Conservation (phyloP, 352 stramenopile genomes). For the Globisporangium cylindrosporum region DNA sequence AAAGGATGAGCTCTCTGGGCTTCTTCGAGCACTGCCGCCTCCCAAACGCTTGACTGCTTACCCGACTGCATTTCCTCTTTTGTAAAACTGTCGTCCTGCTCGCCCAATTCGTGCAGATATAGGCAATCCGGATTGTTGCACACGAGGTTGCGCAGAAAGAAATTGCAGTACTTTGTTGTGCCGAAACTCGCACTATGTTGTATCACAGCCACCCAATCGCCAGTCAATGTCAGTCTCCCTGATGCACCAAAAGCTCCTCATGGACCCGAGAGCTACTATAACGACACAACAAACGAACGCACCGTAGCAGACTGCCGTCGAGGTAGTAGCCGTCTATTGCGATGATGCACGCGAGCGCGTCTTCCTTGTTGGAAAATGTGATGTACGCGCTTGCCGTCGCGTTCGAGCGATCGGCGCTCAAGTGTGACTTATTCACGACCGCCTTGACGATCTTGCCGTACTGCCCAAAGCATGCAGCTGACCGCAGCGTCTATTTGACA, state of each 20-base stretch:
- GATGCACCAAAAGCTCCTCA: not conserved
- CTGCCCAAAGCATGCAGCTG: conserved; percentile 89
- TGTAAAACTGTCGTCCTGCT: conserved; percentile 92
- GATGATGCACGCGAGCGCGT: conserved; percentile 89
- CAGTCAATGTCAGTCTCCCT: not conserved
- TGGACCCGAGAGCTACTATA: conserved; percentile 7
- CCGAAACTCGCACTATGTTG: conserved; percentile 85
- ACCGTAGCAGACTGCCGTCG: conserved; percentile 76
- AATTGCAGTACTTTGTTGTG: conserved; percentile 96
- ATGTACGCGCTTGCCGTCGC: conserved; percentile 91
- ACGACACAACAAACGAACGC: not conserved
- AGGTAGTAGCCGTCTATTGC: conserved; percentile 90
- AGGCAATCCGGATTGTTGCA: conserved; percentile 95
- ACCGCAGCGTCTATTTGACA: conserved; percentile 58
- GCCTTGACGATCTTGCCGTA: conserved; percentile 94
- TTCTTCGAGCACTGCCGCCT: not conserved
- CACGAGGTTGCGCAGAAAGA: conserved; percentile 87
- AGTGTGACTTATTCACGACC: conserved; percentile 87
- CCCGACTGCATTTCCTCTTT: conserved; percentile 93
- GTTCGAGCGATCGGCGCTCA: conserved; percentile 66
- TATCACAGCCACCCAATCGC: not conserved
- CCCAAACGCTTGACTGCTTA: conserved; percentile 16
- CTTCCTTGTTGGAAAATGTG: conserved; percentile 89
- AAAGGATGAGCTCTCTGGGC: conserved; percentile 9
- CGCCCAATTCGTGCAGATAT: conserved; percentile 92